Evolutionary conservation across 2,329 filamentous ascomycete genomes (phyloP).

Genomic region (Botrytis tulipae): DNA sequence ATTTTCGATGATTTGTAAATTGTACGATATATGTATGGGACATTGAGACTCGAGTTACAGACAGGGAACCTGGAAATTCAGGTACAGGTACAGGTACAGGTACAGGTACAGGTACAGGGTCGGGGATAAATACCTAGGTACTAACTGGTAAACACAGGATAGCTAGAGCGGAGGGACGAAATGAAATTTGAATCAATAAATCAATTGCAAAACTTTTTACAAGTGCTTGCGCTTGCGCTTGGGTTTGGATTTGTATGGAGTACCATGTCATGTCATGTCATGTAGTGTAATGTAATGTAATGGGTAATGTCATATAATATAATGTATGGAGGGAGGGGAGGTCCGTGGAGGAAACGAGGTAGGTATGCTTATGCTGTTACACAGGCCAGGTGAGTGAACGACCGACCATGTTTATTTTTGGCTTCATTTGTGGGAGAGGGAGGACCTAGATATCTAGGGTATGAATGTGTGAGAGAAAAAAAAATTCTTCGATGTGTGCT

Average conservation of each 20-base stretch:
- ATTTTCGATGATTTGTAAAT: too few relatives aligned
- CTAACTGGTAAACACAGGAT: too few relatives aligned
- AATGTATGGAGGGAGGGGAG: background rate
- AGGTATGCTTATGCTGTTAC: background rate
- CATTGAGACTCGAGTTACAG: background rate
- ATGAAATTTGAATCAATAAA: background rate
- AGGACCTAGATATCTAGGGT: background rate
- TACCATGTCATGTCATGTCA: background rate
- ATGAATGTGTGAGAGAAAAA: background rate
- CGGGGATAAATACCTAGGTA: too few relatives aligned
- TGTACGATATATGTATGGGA: too few relatives aligned
- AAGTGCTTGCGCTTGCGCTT: too few relatives aligned
- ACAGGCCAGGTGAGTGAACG: background rate
- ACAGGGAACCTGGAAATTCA: background rate
- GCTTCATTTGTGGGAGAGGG: background rate
- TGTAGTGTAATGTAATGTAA: background rate
- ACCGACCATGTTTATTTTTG: background rate
- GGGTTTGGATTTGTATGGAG: background rate
- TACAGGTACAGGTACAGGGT: background rate
- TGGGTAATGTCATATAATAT: background rate
- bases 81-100: too few relatives aligned
- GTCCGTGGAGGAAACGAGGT: background rate
- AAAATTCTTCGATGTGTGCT: background rate
- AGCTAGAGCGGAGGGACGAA: background rate
- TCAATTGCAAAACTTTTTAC: too few relatives aligned